Conservation (phyloP, 306 rosid genomes). For the Argentina anserina region DNA sequence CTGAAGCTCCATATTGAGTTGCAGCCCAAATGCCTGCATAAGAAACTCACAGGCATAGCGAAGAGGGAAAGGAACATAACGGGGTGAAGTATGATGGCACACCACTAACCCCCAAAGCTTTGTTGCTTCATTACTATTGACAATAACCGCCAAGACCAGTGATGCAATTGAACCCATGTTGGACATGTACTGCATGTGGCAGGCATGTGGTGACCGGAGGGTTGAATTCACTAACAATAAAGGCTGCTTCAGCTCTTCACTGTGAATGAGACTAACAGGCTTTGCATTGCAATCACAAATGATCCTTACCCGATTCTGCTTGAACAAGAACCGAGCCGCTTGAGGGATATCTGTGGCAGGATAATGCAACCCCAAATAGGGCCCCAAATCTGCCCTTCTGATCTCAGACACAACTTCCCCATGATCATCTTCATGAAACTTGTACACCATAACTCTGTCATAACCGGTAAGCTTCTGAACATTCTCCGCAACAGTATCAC, state of each 20-base stretch:
- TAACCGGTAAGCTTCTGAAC: slow-evolving; percentile 81
- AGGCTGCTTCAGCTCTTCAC: slow-evolving; percentile 55
- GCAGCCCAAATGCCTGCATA: slow-evolving; percentile 75
- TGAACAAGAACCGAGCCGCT: slow-evolving; percentile 78
- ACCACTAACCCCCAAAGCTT: slow-evolving; percentile 90
- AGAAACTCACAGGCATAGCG: slow-evolving; percentile 88
- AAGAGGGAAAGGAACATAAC: slow-evolving; percentile 74
- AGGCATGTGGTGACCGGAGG: slow-evolving; percentile 66
- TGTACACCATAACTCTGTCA: slow-evolving; percentile 87
- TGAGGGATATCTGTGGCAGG: slow-evolving; percentile 87
- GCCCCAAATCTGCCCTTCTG: slow-evolving; percentile 64
- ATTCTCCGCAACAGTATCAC: slow-evolving; percentile 69
- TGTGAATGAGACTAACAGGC: slow-evolving; percentile 57
- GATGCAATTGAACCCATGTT: slow-evolving; percentile 81
- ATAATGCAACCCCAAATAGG: slow-evolving; percentile 75
- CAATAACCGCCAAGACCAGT: slow-evolving; percentile 55
- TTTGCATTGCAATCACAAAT: slow-evolving; percentile 71
- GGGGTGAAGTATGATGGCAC: slow-evolving; percentile 72
- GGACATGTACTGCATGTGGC: slow-evolving; percentile 69
- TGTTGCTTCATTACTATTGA: slow-evolving; percentile 44
- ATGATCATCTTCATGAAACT: slow-evolving; percentile 81
- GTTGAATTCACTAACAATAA: slow-evolving; percentile 82
- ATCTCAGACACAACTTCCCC: slow-evolving; percentile 87
- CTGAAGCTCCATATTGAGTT: slow-evolving; percentile 70
- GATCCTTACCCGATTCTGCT: slow-evolving; percentile 68